A percentile compares a stretch with the other conserved stretches of the same genome.
Conservation (phyloP, 78 protist species). For the Monocercomonoides exilis region DNA sequence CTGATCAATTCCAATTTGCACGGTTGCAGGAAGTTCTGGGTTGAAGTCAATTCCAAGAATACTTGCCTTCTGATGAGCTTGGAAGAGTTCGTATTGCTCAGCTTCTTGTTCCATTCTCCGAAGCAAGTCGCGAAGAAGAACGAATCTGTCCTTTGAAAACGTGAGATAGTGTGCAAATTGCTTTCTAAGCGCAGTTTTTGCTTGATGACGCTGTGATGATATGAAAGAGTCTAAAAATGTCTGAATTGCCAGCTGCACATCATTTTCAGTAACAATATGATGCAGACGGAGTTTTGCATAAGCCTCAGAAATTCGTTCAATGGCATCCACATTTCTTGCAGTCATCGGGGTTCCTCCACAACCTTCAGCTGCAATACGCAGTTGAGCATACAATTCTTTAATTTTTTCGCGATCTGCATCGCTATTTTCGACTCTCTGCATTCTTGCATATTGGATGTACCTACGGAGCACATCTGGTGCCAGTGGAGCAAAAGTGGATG, state of each 20-base stretch:
- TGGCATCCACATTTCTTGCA: slow-evolving; percentile 86
- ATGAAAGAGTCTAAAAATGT: slow-evolving; percentile 75
- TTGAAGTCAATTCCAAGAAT: no score
- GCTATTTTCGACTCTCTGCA: slow-evolving; percentile 40
- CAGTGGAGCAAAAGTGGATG: not conserved
- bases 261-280: slow-evolving; percentile 63
- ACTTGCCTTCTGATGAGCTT: no score
- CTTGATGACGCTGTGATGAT: slow-evolving; percentile 51
- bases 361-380: slow-evolving; percentile 50
- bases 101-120: not conserved
- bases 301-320: slow-evolving; percentile 89
- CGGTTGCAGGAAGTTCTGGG: no score
- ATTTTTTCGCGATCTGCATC: slow-evolving; percentile 45
- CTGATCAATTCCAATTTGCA: no score
- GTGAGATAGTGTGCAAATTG: not conserved
- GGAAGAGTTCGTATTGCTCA: no score
- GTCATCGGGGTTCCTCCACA: slow-evolving; percentile 78
- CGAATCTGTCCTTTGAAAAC: not conserved
- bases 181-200: not conserved
- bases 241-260: slow-evolving; percentile 80
- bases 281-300: slow-evolving; percentile 90
- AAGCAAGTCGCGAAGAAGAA: not conserved
- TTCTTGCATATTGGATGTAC: slow-evolving; percentile 69
- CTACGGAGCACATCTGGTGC: slow-evolving; percentile 75
- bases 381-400: slow-evolving; percentile 50